Percentiles rank a stretch among this genome's conserved stretches.
These are phyloP conservation scores for Grosmannia clavigera DNA, from an alignment of 2,329 filamentous ascomycete genomes.

Conservation along the genomic window DNA sequence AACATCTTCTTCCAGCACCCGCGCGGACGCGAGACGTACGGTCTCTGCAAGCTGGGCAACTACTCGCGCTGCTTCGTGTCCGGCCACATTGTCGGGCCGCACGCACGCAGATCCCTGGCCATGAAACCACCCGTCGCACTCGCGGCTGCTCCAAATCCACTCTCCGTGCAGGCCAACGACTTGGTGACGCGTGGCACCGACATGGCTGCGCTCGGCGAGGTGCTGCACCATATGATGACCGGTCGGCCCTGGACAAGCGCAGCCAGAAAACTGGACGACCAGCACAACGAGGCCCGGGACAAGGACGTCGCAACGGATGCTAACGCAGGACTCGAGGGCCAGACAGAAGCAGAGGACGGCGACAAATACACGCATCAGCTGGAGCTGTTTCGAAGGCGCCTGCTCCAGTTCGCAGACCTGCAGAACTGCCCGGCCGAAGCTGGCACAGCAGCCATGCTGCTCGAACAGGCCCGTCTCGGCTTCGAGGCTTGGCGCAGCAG, in stretches of 20 bases:
- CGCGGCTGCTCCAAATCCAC: neutral
- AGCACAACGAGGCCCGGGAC: neutral
- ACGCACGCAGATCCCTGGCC: constrained; percentile 1
- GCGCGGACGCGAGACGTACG: constrained; percentile 35
- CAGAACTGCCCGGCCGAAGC: neutral
- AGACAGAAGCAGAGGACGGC: neutral
- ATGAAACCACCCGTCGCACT: constrained; percentile 15
- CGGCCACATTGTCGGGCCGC: constrained; percentile 18
- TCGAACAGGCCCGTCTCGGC: neutral
- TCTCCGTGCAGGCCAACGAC: neutral
- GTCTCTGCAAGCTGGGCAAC: constrained; percentile 40
- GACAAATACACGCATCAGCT: neutral
- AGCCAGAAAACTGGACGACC: neutral
- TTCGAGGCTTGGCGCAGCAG: neutral
- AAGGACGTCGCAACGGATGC: neutral
- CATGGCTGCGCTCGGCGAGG: constrained; percentile 23
- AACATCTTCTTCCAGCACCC: constrained; percentile 40
- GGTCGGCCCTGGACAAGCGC: constrained; percentile 9
- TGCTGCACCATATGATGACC: constrained; percentile 31
- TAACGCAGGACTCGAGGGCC: neutral
- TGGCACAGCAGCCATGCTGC: neutral
- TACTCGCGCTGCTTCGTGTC: constrained; percentile 29
- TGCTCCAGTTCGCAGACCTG: neutral
- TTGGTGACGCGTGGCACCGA: constrained; percentile 19
- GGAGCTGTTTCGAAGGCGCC: neutral